Evolutionary conservation across 306 rosid genomes (phyloP).

Genomic region (Malus domestica): ASM211411v1 NC_041800.1:18823733-18824232

Average conservation of each 20-base stretch:
- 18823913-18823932: not conserved
- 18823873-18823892: not conserved
- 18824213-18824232: constrained; percentile 10
- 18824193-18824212: constrained; percentile 46
- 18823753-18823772: not conserved
- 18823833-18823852: constrained; percentile 7
- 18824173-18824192: constrained; percentile 15
- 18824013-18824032: constrained; percentile 15
- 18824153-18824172: constrained; percentile 31
- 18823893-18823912: constrained; percentile 4
- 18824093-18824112: constrained; percentile 14
- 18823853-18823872: not conserved
- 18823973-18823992: constrained; percentile 6
- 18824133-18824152: not conserved
- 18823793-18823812: constrained; percentile 19
- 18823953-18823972: not conserved
- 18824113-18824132: not conserved
- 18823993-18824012: constrained; percentile 17
- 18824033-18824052: constrained; percentile 2
- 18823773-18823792: constrained; percentile 4
- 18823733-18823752: not conserved
- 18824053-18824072: not conserved
- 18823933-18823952: constrained; percentile 41
- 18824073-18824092: constrained; percentile 38
- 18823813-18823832: not conserved